Evolutionary conservation across 345 rosid species (phyloP).

Genomic region (Zanthoxylum bungeanum): DNA sequence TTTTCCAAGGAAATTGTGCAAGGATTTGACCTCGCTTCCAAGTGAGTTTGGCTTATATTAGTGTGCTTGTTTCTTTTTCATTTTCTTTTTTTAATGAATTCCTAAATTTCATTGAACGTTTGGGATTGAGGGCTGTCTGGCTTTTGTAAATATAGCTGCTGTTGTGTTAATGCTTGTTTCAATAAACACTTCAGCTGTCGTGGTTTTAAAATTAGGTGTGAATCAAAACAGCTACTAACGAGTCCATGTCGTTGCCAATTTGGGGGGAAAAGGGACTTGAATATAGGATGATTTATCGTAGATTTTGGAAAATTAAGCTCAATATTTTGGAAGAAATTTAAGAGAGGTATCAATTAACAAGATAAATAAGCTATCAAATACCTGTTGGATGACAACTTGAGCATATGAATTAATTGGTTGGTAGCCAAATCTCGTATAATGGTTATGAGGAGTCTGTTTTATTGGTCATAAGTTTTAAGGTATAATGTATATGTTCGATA

Average conservation of each 20-base stretch:
- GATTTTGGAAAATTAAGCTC: neutral
- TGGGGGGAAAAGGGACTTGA: too few species aligned
- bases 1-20: constrained; percentile 26
- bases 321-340: neutral
- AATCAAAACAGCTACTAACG: too few species aligned
- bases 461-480: too few species aligned
- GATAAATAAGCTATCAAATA: too few species aligned
- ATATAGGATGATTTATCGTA: too few species aligned
- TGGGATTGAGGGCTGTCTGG: neutral
- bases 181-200: neutral
- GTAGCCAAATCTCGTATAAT: too few species aligned
- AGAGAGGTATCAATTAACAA: neutral
- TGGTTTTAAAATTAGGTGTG: neutral
- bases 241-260: neutral
- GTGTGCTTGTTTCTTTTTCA: neutral
- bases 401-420: too few species aligned
- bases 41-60: constrained; percentile 26
- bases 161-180: neutral
- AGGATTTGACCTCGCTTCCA: constrained; percentile 40
- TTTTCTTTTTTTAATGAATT: neutral
- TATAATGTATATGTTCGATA: too few species aligned
- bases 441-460: too few species aligned
- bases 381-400: too few species aligned
- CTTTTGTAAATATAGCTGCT: neutral
- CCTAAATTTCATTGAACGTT: neutral